Base-by-base conservation (phyloP, 202 grass and related monocot genomes). In the Zizania palustris region DNA sequence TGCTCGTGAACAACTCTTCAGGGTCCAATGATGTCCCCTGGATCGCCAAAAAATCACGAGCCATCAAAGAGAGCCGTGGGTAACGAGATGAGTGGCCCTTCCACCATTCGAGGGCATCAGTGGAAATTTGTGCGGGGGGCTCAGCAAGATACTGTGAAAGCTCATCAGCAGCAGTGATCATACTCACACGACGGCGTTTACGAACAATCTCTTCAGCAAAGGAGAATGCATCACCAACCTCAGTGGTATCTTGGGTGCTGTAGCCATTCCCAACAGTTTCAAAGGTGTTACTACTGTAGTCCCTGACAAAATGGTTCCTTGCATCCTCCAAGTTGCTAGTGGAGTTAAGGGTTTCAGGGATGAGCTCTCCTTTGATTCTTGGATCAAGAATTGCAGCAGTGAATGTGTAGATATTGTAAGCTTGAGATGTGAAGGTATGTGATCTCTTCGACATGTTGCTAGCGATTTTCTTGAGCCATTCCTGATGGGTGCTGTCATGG, bases 161-260 rank as follows among this genome's bases (percentile, higher is more conserved):
- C 80, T 98, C 95, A 11, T 98, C 95, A 63, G 72, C 86, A 44
- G 95, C 72, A 42, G 85, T 80, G 70, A 36, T 88, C 80, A 88
- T 85, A 67, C 77, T 87, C 67, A 91, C 66, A 7, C 87, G 82
- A 4, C 95, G 91, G 38, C 89, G 77, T 71, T 94, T 98, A 36
- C 91, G 81, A 20, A 93, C 88, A 67, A 98, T 98, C 83, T 98
- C 95, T 85, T 98, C 95, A 48, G 95, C 95, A 58, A 94, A 98
- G 48, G 95, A 94, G 82, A 98, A 93, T 15, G 84, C 84, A 10
- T 81, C 74, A 46, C 65, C 67, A 71, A 79, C 83, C 28, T 86
- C 91, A 2, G 54, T 33, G 48, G 63, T 79, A 44, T 89, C 89
- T 62, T 85, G 86, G 55, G 60, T 66, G 4, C 45, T 61, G 44